Base-by-base conservation (phyloP, 805 yeast genomes). In the Candida schatavii region DNA sequence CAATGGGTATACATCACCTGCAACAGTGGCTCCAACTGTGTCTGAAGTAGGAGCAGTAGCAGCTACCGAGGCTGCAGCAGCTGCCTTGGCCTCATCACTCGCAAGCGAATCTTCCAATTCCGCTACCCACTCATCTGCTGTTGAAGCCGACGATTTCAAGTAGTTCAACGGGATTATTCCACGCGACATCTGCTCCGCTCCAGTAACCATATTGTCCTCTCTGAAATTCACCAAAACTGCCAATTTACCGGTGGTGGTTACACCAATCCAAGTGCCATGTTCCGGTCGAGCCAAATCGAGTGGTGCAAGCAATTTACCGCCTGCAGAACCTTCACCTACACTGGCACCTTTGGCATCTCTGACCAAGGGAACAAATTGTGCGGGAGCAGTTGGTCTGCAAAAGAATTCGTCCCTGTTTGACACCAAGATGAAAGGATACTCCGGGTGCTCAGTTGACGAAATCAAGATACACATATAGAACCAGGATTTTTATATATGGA, bases 221-320 rank as follows among this genome's bases (percentile, higher is more conserved):
- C 86, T 65, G 56, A 78, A 81, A 57, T 91, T 91, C 14, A 93
- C 81, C 21, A 91, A 70, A 2, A 85, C 85, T 0, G 95, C 85
- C 2, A 90, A 44, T 45, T 74, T 71, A 0, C 88, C 88, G 2
- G 51, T 56, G 23, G 67, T 66, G 31, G 79, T 72, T 1, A 85
- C 74, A 0, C 96, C 97, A 1, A 88, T 78, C 99, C 99, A 93
- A 0, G 97, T 87, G 1, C 99, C 97, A 47, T 79, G 87, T 42
- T 81, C 89, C 1, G 70, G 62, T 27, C 89, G 61, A 0, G 83
- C 88, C 51, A 85, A 59, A 58, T 91, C 97, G 29, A 73, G 63
- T 0, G 97, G 97, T 5, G 85, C 75, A 9, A 88, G 56, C 1
- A 84, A 63, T 9, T 55, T 37, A 11, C 62, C 59, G 38, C 67